phyloP scores from a whole-genome alignment of 148 eudicot species.

The Cornus controversa region DNA sequence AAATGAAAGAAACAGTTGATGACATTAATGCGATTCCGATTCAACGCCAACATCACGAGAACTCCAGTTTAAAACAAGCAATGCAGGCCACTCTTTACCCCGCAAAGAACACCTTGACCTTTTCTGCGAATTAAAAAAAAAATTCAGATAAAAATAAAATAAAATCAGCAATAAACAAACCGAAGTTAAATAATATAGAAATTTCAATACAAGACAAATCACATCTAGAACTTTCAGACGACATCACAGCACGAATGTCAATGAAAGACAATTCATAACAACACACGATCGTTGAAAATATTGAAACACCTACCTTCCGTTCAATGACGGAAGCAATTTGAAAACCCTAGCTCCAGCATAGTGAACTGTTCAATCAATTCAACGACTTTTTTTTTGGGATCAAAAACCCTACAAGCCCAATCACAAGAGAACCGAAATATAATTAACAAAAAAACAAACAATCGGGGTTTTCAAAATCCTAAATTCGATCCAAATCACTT shows the following conservation, averaged over 20 bases:
- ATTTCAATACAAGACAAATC: not conserved
- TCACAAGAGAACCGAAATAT: conserved; percentile 32
- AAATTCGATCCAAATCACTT: not conserved
- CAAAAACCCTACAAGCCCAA: conserved; percentile 23
- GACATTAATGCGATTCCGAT: conserved; percentile 28
- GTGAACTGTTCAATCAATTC: not conserved
- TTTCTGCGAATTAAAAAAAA: conserved; percentile 10
- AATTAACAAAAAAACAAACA: not conserved
- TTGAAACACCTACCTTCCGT: not conserved
- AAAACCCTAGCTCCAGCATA: conserved; percentile 10
- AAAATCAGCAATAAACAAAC: not conserved
- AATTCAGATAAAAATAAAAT: no score
- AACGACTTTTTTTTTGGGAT: not conserved
- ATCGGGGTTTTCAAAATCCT: not conserved
- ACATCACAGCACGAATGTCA: not conserved
- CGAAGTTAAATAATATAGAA: not conserved
- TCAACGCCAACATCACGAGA: conserved; percentile 41
- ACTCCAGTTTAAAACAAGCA: conserved; percentile 16
- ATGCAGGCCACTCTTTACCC: conserved; percentile 15
- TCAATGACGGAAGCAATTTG: conserved; percentile 2
- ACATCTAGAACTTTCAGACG: not conserved
- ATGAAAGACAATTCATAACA: not conserved
- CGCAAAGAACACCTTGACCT: conserved; percentile 20
- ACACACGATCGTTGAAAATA: no score
- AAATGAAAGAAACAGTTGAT: conserved; percentile 49